A percentile compares a stretch with the other conserved stretches of the same genome.
Conservation (phyloP, 306 rosid species). For the Casuarina cunninghamiana region DNA sequence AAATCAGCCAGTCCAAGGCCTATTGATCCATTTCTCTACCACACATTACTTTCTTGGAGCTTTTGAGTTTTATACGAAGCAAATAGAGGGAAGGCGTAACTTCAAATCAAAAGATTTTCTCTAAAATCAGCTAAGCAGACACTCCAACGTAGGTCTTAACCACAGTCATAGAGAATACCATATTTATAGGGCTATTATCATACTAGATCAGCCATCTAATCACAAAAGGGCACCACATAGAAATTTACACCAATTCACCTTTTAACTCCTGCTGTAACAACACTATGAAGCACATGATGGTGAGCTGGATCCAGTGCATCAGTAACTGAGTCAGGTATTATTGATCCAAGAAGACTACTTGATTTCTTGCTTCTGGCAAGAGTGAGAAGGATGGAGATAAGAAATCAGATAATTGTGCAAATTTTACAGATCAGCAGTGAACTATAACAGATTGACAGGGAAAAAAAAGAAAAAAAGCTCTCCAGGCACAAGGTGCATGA, state of each 20-base stretch:
- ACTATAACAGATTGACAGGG: neutral
- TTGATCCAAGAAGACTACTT: constrained; percentile 75
- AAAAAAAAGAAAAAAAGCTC: neutral
- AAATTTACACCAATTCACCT: constrained; percentile 49
- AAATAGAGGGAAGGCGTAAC: neutral
- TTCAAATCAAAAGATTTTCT: neutral
- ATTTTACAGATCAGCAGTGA: constrained; percentile 6
- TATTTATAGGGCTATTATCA: constrained; percentile 9
- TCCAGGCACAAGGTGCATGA: neutral
- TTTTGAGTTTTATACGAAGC: neutral
- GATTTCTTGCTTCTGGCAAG: constrained; percentile 65
- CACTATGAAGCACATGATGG: constrained; percentile 80
- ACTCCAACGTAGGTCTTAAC: neutral
- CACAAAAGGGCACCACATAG: neutral
- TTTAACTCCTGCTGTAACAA: constrained; percentile 78
- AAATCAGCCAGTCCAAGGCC: neutral
- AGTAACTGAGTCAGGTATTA: constrained; percentile 67
- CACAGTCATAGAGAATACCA: neutral
- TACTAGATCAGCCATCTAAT: constrained; percentile 4
- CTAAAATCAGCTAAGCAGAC: neutral
- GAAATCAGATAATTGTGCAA: constrained; percentile 22
- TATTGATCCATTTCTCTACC: neutral
- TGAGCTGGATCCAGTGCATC: constrained; percentile 80
- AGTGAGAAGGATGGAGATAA: constrained; percentile 9
- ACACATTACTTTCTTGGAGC: neutral